phyloP scores from a whole-genome alignment of 306 rosid genomes.

The Myrica gale region DNA sequence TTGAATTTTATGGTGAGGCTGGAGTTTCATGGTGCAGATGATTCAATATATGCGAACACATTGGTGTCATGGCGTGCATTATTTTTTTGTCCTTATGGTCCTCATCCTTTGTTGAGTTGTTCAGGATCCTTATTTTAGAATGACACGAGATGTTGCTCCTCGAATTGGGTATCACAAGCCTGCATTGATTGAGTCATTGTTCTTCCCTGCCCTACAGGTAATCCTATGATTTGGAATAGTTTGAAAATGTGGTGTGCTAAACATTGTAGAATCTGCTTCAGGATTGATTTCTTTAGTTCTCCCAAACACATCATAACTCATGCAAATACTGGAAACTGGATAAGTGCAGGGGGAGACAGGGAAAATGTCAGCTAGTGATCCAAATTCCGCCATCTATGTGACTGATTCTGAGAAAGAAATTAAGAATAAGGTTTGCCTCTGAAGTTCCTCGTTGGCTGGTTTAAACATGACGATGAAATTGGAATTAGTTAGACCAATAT shows the following conservation, averaged over 20 bases:
- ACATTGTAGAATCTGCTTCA: background rate
- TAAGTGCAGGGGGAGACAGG: constrained; percentile 87
- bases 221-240: constrained; percentile 12
- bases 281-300: background rate
- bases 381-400: constrained; percentile 94
- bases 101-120: constrained; percentile 30
- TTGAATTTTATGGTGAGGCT: background rate
- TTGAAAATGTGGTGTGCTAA: background rate
- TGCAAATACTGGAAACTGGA: constrained; percentile 26
- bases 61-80: background rate
- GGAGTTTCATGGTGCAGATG: background rate
- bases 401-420: constrained; percentile 86
- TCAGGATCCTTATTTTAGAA: constrained; percentile 96
- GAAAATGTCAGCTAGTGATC: constrained; percentile 98
- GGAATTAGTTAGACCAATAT: background rate
- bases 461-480: background rate
- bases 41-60: background rate
- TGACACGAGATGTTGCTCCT: constrained; percentile 98
- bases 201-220: constrained; percentile 98
- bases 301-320: constrained; percentile 13
- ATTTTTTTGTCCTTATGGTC: background rate
- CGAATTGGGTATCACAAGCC: constrained; percentile 75
- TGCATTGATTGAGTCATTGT: constrained; percentile 79
- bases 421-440: constrained; percentile 64
- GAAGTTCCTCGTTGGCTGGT: constrained; percentile 5